Evolutionary conservation across 306 rosid species (phyloP).

Genomic region (Fragaria nilgerrensis): DNA sequence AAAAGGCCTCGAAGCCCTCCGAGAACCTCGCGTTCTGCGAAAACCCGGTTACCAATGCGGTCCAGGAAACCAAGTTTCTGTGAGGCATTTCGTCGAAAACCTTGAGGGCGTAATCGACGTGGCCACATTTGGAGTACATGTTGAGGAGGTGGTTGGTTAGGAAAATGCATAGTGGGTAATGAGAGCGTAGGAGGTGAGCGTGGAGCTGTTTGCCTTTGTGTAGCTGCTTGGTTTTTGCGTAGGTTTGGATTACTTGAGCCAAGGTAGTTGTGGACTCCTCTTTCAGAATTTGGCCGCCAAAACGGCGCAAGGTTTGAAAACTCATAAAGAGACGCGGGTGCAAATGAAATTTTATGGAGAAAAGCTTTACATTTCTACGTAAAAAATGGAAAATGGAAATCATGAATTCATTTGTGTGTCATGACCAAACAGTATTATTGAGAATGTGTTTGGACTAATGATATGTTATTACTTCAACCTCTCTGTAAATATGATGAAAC

Average conservation of each 20-base stretch:
- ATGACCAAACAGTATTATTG: no score
- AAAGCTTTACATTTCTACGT: no score
- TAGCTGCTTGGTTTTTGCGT: constrained; percentile 43
- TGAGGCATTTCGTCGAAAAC: constrained; percentile 49
- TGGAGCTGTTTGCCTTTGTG: constrained; percentile 54
- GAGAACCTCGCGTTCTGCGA: constrained; percentile 39
- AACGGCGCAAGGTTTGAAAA: constrained; percentile 7
- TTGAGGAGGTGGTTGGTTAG: constrained; percentile 48
- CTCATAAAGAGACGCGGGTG: not conserved
- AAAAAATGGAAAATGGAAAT: no score
- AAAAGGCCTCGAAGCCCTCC: constrained; percentile 38
- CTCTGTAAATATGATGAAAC: no score
- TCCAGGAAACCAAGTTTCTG: constrained; percentile 60
- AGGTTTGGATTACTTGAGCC: constrained; percentile 43
- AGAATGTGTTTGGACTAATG: no score
- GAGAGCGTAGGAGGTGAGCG: constrained; percentile 44
- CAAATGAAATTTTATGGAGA: no score
- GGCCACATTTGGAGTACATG: constrained; percentile 50
- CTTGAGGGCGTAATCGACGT: constrained; percentile 33
- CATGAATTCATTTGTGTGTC: no score
- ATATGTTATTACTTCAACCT: no score
- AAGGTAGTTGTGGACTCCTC: constrained; percentile 19
- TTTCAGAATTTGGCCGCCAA: constrained; percentile 26
- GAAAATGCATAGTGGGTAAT: constrained; percentile 35
- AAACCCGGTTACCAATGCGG: constrained; percentile 52